Conservation (phyloP, 257 asterid genomes). For the Paraleonurus japonicus region DNA sequence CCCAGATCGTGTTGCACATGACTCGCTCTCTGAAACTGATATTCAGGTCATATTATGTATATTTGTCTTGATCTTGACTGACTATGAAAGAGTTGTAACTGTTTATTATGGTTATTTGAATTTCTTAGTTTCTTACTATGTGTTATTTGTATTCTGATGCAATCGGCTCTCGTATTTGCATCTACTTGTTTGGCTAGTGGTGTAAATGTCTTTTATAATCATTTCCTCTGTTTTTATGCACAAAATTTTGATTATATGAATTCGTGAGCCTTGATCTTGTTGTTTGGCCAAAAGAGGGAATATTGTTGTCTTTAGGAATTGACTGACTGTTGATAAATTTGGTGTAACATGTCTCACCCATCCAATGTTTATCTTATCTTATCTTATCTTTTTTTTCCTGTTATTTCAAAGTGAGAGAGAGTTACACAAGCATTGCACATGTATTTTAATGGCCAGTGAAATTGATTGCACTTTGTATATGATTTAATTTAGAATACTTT, state of each 20-base stretch:
- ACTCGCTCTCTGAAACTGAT: conserved; percentile 67
- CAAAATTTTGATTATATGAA: background rate
- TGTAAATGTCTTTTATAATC: background rate
- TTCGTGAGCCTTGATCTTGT: background rate
- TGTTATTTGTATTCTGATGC: background rate
- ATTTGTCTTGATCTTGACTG: background rate
- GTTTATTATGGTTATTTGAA: conserved; percentile 1
- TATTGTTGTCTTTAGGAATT: conserved; percentile 16
- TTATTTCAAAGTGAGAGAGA: background rate
- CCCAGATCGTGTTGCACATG: conserved; percentile 73
- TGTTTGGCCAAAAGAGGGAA: background rate
- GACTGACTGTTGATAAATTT: background rate
- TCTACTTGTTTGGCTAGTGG: conserved; percentile 9
- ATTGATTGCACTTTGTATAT: background rate
- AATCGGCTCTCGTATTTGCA: background rate
- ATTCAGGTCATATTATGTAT: conserved; percentile 58
- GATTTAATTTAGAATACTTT: background rate
- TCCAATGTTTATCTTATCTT: background rate
- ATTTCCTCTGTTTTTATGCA: background rate
- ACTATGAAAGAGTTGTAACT: background rate
- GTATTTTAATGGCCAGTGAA: background rate
- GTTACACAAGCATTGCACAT: background rate
- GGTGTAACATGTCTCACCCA: background rate
- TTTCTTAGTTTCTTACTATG: background rate
- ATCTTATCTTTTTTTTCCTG: no score